Base-by-base conservation (phyloP, 2,329 filamentous ascomycete species). In the Alternaria sp. region DNA sequence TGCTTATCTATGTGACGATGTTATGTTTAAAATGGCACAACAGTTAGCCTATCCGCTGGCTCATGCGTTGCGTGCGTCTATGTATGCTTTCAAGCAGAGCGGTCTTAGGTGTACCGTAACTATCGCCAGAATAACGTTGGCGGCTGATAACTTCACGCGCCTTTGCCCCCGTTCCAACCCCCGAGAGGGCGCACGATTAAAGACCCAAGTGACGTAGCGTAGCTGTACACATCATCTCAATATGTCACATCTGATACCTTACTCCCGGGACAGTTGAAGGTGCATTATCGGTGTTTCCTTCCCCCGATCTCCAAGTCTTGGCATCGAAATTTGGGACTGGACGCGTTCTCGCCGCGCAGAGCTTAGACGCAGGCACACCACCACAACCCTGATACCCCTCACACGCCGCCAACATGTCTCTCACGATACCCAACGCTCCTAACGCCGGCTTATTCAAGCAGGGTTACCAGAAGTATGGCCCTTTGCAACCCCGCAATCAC, bases 401-500 rank as follows among this genome's bases (percentile, higher is more conserved):
- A 66, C 62, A 69, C 44, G 70, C 63, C 51, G 49, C 67, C 66
- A 84, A 71, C 74, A 98, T 99, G 96, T 99, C 96, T 83, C 89
- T 99, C 80, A 93, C 93, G 80, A 96, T 99, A 80, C 96, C 96
- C 69, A 93, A 90, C 82, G 95, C 96, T 75, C 96, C 96, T 67
- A 97, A 97, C 81, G 87, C 91, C 77, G 91, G 92, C 81, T 88
- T 98, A 44, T 98, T 99, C 88, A 98, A 98, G 86, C 87, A 90
- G 75, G 95, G 95, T 76, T 99, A 99, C 85, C 94, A 94, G 83
- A 97, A 92, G 94, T 97, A 88, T 79, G 88, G 83, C 61, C 47
- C 52, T 55, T 19, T 23, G 15, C 56, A 58, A 60, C 63, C 62
- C 67, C 67, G 63, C 68, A 66, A 68, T 62, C 49, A 59, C 65